Base-by-base conservation (phyloP, 2,329 filamentous ascomycete genomes). In the Podosphaera aphanis region DNA sequence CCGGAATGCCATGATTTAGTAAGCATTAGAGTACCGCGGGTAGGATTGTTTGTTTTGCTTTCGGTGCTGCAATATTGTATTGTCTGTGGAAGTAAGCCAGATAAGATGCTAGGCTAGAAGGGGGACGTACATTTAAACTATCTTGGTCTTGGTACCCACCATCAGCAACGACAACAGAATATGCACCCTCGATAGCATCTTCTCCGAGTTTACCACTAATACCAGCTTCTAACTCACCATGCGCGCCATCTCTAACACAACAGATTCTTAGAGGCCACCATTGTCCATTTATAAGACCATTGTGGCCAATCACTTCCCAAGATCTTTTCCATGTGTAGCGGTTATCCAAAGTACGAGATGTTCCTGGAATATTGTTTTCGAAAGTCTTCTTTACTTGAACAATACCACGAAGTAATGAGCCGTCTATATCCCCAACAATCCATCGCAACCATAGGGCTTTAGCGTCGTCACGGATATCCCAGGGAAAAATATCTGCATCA, bases 181-280 rank as follows among this genome's bases (percentile, higher is more conserved):
- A 68, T 0, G 69, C 68, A 0, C 71, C 71, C 13, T 27, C 18
- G 5, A 31, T 31, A 2, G 13, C 10, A 3, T 27, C 5, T 16
- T 45, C 43, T 8, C 60, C 50, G 0, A 57, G 59, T 3, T 53
- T 55, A 0, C 72, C 70, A 41, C 57, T 62, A 21, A 76, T 74
- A 0, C 67, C 68, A 8, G 60, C 66, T 55, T 69, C 63, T 0
- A 61, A 47, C 0, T 58, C 53, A 1, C 68, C 70, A 49, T 74
- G 70, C 0, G 66, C 68, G 1, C 69, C 68, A 46, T 73, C 70
- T 6, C 69, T 61, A 0, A 71, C 56, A 0, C 64, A 60, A 47
- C 63, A 65, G 0, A 71, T 60, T 45, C 70, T 65, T 1, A 61
- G 63, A 0, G 69, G 68, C 66, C 66, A 73, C 69, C 70, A 73